These are phyloP conservation scores for Amauroascus niger DNA, from an alignment of 2,329 filamentous ascomycete species.

Conservation along the genomic window DNA sequence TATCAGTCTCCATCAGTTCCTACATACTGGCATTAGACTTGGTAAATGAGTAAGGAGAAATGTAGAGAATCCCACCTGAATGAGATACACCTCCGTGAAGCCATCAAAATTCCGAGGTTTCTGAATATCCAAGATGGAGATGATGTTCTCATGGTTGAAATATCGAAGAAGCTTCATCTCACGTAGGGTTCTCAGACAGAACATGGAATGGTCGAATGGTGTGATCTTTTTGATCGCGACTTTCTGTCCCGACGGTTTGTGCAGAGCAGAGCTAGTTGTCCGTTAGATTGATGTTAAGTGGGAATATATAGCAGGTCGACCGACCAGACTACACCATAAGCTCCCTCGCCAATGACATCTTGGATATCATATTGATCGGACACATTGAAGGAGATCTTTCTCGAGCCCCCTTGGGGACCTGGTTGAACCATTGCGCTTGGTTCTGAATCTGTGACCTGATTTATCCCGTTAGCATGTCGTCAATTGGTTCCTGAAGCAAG, in stretches of 20 bases:
- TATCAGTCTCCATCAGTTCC: conserved; percentile 99
- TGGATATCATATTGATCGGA: conserved; percentile 99
- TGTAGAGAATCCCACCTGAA: conserved; percentile 60
- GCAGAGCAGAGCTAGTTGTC: conserved; percentile 69
- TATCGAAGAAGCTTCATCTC: conserved; percentile 99
- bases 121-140: conserved; percentile 97
- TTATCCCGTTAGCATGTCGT: conserved; percentile 4
- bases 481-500: not conserved
- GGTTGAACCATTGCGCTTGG: conserved; percentile 35
- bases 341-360: conserved; percentile 96
- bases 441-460: conserved; percentile 2
- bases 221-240: conserved; percentile 99
- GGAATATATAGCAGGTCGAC: conserved; percentile 27
- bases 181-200: conserved; percentile 87
- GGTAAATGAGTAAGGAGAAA: conserved; percentile 8
- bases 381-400: conserved; percentile 99
- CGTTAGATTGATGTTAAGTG: conserved; percentile 13
- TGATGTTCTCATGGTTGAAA: conserved; percentile 99
- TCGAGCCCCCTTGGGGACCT: conserved; percentile 46
- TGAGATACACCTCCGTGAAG: conserved; percentile 96
- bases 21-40: conserved; percentile 29
- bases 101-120: conserved; percentile 92
- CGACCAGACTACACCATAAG: conserved; percentile 97
- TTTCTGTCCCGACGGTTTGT: conserved; percentile 96
- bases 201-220: conserved; percentile 98